A percentile compares a stretch with the other conserved stretches of the same genome.
Conservation (phyloP, 441 rosid genomes). For the Aleurites moluccanus region DNA sequence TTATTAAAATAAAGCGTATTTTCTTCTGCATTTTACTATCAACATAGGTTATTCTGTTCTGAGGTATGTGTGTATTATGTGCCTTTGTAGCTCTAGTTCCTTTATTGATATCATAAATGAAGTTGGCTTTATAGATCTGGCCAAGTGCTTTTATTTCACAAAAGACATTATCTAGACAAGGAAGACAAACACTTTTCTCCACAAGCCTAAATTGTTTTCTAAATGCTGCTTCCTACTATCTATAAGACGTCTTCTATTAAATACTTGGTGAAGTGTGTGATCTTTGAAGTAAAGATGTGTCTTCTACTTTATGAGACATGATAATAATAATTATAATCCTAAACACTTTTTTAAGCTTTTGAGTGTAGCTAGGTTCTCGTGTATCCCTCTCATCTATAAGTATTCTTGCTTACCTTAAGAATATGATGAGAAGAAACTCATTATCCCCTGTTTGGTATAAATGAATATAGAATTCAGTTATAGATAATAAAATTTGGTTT, state of each 20-base stretch:
- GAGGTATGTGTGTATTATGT: neutral
- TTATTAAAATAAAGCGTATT: neutral
- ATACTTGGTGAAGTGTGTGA: neutral
- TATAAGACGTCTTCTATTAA: neutral
- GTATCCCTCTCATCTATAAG: neutral
- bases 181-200: neutral
- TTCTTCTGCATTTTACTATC: neutral
- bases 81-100: neutral
- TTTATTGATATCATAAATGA: neutral
- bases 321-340: neutral
- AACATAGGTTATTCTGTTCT: neutral
- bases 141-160: neutral
- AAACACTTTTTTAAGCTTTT: neutral
- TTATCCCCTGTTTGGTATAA: too few relatives aligned
- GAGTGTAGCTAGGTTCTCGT: neutral
- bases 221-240: neutral
- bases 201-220: neutral
- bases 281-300: neutral
- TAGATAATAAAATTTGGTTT: too few relatives aligned
- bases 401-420: neutral
- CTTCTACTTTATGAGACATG: neutral
- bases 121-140: neutral
- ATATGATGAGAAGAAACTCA: neutral
- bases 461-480: too few relatives aligned
- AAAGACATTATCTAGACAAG: neutral